Percentiles rank a stretch among this genome's conserved stretches.
phyloP scores from a whole-genome alignment of 495 filamentous ascomycete species.

The Pseudomonodictys pantanalensis region DNA sequence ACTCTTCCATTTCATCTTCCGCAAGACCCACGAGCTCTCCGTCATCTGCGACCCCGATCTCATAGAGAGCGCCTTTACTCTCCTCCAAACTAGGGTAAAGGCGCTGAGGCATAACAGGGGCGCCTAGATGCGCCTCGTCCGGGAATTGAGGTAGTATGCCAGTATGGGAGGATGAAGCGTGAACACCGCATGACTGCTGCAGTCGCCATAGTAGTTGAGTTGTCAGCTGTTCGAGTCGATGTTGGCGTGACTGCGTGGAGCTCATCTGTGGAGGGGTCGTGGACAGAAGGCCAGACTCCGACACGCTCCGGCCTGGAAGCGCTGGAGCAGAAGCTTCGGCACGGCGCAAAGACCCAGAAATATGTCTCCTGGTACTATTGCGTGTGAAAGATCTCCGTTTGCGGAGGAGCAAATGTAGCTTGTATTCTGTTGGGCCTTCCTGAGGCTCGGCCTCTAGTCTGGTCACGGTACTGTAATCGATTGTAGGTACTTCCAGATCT shows the following conservation, averaged over 20 bases:
- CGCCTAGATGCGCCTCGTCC: conserved; percentile 54
- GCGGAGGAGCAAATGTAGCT: conserved; percentile 84
- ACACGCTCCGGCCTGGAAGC: conserved; percentile 25
- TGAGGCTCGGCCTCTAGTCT: conserved; percentile 89
- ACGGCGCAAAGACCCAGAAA: conserved; percentile 59
- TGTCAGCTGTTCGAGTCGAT: conserved; percentile 82
- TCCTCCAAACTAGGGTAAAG: conserved; percentile 82
- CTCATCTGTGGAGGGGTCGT: conserved; percentile 41
- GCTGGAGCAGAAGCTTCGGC: conserved; percentile 21
- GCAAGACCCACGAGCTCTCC: conserved; percentile 88
- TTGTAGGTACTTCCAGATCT: neutral
- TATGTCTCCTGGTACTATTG: conserved; percentile 58
- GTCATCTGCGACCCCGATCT: conserved; percentile 95
- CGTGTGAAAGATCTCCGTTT: conserved; percentile 69
- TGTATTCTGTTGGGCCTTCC: conserved; percentile 92
- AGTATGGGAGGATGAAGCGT: conserved; percentile 67
- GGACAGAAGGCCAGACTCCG: conserved; percentile 16
- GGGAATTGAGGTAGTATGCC: conserved; percentile 72
- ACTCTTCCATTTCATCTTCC: conserved; percentile 87
- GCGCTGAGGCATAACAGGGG: conserved; percentile 58
- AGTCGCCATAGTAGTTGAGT: conserved; percentile 94
- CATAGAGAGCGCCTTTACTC: conserved; percentile 88
- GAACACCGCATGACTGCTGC: conserved; percentile 90
- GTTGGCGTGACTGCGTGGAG: conserved; percentile 65
- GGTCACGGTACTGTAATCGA: conserved; percentile 62